Base-by-base conservation (phyloP, 1,284 basidiomycete species). In the Schizopora paradoxa region DNA sequence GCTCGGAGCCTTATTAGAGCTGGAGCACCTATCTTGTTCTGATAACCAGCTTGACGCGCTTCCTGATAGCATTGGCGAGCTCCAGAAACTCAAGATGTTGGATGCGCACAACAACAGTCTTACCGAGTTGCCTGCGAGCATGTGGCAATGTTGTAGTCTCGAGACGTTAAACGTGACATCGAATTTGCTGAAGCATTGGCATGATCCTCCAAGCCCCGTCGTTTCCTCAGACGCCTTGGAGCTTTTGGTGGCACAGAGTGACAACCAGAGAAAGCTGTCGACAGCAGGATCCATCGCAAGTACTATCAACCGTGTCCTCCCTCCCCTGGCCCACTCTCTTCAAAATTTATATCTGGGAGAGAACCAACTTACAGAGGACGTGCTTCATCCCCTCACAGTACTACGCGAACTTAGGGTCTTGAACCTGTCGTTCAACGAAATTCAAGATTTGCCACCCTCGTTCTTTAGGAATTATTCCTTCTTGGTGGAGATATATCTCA, bases 361-460 rank as follows among this genome's bases (percentile, higher is more conserved):
- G 71, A 99, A 99, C 62, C 76, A 76, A 16, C 71, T 97, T 16
- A 81, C 80, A 4, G 91, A 97, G 59, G 90, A 96, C 28, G 74
- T 81, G 6, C 77, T 98, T 39, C 79, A 79, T 36, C 77, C 81
- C 0, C 66, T 96, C 25, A 83, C 81, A 52, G 71, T 89, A 19
- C 71, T 98, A 53, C 77, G 78, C 47, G 80, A 86, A 54, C 75
- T 97, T 8, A 74, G 76, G 3, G 82, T 93, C 2, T 76, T 99
- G 46, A 99, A 99, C 56, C 70, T 99, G 26, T 92, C 90, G 47
- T 98, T 97, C 71, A 99, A 99, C 66, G 85, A 92, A 50, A 89
- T 99, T 48, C 86, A 88, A 62, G 92, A 96, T 60, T 76, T 98
- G 32, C 91, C 92, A 0, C 67, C 79, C 0, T 72, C 75, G 26